Evolutionary conservation across 148 eudicot species (phyloP).

Genomic region (Dysphania ambrosioides): DNA sequence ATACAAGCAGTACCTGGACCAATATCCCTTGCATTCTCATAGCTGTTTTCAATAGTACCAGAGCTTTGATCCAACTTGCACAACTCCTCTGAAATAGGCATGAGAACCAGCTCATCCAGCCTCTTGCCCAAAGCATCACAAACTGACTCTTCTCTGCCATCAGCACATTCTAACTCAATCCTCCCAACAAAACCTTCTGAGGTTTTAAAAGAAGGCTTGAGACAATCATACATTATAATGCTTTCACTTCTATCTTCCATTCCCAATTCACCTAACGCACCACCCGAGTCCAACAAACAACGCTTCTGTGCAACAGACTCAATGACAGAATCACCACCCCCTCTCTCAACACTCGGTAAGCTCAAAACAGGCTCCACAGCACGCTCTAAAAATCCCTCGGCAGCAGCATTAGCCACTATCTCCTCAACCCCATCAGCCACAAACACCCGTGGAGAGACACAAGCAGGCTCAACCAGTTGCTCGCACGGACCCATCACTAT

Average conservation of each 20-base stretch:
- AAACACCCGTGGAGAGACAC: constrained; percentile 11
- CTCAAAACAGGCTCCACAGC: constrained; percentile 6
- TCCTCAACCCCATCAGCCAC: constrained; percentile 21
- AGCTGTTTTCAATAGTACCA: constrained; percentile 2
- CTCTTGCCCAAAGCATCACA: constrained; percentile 13
- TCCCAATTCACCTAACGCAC: constrained; percentile 3
- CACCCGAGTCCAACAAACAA: constrained; percentile 2
- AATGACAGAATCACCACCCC: not conserved
- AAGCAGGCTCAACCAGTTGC: constrained; percentile 9
- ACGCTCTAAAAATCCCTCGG: not conserved
- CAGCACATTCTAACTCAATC: constrained; percentile 8
- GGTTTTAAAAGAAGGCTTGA: not conserved
- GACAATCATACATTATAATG: not conserved
- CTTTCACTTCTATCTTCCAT: not conserved
- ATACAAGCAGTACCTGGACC: not conserved
- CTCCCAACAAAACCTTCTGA: not conserved
- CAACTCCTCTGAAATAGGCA: constrained; percentile 11
- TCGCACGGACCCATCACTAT: constrained; percentile 33
- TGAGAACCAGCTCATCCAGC: constrained; percentile 17
- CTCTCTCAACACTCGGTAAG: not conserved
- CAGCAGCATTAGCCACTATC: not conserved
- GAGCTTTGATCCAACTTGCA: constrained; percentile 14
- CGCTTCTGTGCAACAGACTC: not conserved
- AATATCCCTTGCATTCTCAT: constrained; percentile 8
- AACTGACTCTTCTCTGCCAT: constrained; percentile 10